Evolutionary conservation across 495 filamentous ascomycete genomes (phyloP), one percentile per base, ranked within the genome.

Genomic region (Staphylotrichum longicolle): DNA sequence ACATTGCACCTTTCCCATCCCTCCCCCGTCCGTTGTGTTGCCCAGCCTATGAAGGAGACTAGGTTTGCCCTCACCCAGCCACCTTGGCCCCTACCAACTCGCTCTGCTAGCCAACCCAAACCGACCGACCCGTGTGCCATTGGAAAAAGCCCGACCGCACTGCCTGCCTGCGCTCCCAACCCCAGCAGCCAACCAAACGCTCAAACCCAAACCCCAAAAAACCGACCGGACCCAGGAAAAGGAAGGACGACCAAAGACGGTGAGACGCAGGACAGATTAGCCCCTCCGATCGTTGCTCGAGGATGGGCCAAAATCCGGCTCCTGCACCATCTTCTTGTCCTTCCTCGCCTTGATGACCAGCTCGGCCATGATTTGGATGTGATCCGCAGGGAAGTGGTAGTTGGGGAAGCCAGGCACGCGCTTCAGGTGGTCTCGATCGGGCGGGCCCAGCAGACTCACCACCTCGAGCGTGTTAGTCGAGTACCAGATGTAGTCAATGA

Each of bases 401-500:
- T 98, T 96, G 10, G 94, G 94, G 75, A 98, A 98, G 0, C 94
- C 94, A 4, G 94, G 94, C 5, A 97, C 91, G 49, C 86, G 82
- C 66, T 88, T 86, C 59, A 98, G 86, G 74, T 98, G 96, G 11
- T 94, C 86, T 68, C 85, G 84, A 74, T 98, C 95, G 10, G 96
- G 90, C 42, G 93, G 86, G 7, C 94, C 95, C 9, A 98, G 89
- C 59, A 98, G 74, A 45, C 86, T 89, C 40, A 90, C 88, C 37
- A 96, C 87, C 70, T 95, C 90, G 47, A 98, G 80, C 35, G 91
- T 85, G 72, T 96, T 98, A 47, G 91, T 91, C 54, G 90, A 90
- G 77, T 92, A 98, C 91, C 91, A 98, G 69, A 98, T 89, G 73
- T 98, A 98, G 72, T 98, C 94, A 61, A 98, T 87, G 54, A 96